Percentiles rank a stretch among this genome's conserved stretches.
phyloP scores from a whole-genome alignment of 768 basidiomycete genomes.

The Pluteus cervinus region DNA sequence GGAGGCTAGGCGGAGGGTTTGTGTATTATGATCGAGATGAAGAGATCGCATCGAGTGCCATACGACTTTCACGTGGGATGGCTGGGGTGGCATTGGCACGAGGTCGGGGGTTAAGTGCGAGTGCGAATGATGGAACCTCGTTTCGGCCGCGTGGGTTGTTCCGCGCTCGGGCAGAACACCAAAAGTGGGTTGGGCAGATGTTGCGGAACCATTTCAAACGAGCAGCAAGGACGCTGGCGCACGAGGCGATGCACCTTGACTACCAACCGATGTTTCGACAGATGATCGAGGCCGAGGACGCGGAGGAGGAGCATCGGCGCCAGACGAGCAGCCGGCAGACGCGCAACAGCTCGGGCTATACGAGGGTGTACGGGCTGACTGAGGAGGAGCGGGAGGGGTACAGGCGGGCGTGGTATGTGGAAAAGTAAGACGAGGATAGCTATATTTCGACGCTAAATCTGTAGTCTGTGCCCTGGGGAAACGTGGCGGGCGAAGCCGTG shows the following conservation, averaged over 20 bases:
- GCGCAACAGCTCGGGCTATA: conserved; percentile 50
- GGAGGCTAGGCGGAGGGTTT: conserved; percentile 17
- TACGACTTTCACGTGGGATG: conserved; percentile 40
- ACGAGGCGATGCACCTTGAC: conserved; percentile 50
- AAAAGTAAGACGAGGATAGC: conserved; percentile 9
- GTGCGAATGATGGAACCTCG: conserved; percentile 20
- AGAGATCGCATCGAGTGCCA: conserved; percentile 42
- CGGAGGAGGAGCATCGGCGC: conserved; percentile 25
- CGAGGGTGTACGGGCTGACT: conserved; percentile 34
- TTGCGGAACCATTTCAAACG: conserved; percentile 43
- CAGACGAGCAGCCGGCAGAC: conserved; percentile 30
- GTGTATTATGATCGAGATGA: conserved; percentile 38
- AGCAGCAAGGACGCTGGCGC: conserved; percentile 35
- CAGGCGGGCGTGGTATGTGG: conserved; percentile 22
- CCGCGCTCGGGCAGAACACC: conserved; percentile 39
- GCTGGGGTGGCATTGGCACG: conserved; percentile 21
- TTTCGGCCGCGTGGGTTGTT: conserved; percentile 25
- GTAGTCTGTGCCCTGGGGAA: conserved; percentile 6
- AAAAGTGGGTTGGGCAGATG: conserved; percentile 35
- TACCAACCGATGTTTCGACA: conserved; percentile 62
- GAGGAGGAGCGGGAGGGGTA: conserved; percentile 28
- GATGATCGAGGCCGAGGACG: conserved; percentile 66
- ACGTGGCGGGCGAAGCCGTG: conserved; percentile 18
- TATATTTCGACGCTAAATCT: conserved; percentile 12
- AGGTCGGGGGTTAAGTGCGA: conserved; percentile 21